Evolutionary conservation across 225 moss, liverwort and hornwort species (phyloP).

Genomic region (Polytrichum formosum): DNA sequence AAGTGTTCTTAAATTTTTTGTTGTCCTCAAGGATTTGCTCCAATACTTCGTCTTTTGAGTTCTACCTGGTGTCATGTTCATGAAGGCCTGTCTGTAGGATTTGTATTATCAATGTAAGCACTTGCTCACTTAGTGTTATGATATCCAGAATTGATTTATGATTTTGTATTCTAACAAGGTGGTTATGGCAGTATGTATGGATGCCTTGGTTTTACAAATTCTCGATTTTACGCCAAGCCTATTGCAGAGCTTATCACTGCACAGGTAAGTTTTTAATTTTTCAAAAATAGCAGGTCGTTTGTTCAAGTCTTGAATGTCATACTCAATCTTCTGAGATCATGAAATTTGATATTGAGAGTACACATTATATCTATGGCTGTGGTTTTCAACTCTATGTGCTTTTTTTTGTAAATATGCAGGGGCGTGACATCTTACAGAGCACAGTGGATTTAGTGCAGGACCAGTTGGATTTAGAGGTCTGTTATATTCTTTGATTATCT

Average conservation of each 20-base stretch:
- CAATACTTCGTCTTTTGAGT: too few relatives aligned
- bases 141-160: too few relatives aligned
- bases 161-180: background rate
- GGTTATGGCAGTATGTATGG: constrained; percentile 85
- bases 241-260: constrained; percentile 97
- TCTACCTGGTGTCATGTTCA: too few relatives aligned
- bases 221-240: constrained; percentile 95
- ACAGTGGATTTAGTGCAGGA: constrained; percentile 92
- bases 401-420: constrained; percentile 38
- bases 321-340: too few relatives aligned
- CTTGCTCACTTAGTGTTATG: too few relatives aligned
- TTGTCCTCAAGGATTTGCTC: too few relatives aligned
- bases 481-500: background rate
- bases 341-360: background rate
- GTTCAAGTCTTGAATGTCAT: too few relatives aligned
- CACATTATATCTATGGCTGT: background rate
- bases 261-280: constrained; percentile 45
- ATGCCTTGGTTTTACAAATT: constrained; percentile 96
- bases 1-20: too few relatives aligned
- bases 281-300: too few relatives aligned
- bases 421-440: constrained; percentile 94
- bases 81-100: too few relatives aligned
- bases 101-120: too few relatives aligned
- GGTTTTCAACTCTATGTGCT: background rate
- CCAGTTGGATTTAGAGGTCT: constrained; percentile 85